Evolutionary conservation across 1,139 yeast genomes (phyloP), one percentile per base, ranked within the genome.

Genomic region (Nakaseomyces kungkrabaensis): DNA sequence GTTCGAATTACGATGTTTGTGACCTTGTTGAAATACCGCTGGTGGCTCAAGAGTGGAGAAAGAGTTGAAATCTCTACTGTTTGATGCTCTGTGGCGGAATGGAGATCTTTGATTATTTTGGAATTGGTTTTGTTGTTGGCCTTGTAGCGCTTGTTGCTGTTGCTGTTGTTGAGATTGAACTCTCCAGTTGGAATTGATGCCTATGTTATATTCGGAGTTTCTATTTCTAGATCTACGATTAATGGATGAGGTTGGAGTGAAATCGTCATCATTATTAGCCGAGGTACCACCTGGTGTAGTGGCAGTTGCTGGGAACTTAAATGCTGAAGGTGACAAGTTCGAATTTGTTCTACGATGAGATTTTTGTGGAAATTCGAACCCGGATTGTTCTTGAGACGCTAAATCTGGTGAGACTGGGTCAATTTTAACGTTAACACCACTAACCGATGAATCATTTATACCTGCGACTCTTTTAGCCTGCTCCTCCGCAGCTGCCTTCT

Each of bases 401-500:
- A 49, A 49, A 33, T 50, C 53, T 13, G 57, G 52, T 9, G 59
- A 48, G n/a, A 54, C 46, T 11, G 50, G 32, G 22, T 53, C 55
- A n/a, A 47, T 47, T 26, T 50, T 53, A 13, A 51, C 51, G 24
- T 51, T 52, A 5, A 48, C 47, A 26, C 48, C 48, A 9, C 45
- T 49, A 46, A 50, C 52, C 8, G 42, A 36, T n/a, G 42, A 27
- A n/a, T 32, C 38, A 10, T 33, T 33, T 9, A 34, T 34, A 31
- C 57, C 57, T 4, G 59, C 65, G 4, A 72, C 69, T 63, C 81
- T 70, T 66, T 79, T 73, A 3, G 84, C 82, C 67, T 88, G 96
- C 47, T 89, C 90, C 60, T 80, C 81, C 7, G 96, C 96, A 13
- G 98, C 98, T 4, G 97, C 97, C 59, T 85, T 83, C 60, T 87